phyloP scores from a whole-genome alignment of 75 land plant genomes.

The Pinus albicaulis region DNA sequence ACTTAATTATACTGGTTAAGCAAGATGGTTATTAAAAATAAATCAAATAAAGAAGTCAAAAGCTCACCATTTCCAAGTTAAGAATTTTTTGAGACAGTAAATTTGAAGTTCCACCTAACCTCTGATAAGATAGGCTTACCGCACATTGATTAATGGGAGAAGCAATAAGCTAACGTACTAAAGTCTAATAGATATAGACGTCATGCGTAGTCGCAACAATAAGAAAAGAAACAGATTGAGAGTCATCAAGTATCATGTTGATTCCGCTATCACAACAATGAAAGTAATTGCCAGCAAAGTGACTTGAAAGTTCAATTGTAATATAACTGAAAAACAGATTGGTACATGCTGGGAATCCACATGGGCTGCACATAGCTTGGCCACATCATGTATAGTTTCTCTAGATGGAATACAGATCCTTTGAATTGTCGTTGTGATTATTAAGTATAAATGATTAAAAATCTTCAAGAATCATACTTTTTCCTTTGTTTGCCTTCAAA shows the following conservation, averaged over 20 bases:
- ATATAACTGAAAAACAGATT: neutral
- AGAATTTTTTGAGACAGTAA: neutral
- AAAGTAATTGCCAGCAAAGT: neutral
- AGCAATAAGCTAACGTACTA: neutral
- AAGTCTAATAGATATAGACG: too few relatives aligned
- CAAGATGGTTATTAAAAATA: neutral
- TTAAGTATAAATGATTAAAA: too few relatives aligned
- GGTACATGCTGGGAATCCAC: too few relatives aligned
- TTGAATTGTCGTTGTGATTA: too few relatives aligned
- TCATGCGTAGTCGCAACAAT: too few relatives aligned
- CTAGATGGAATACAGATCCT: too few relatives aligned
- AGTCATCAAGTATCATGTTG: neutral
- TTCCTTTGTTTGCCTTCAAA: too few relatives aligned
- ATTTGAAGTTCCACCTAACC: neutral
- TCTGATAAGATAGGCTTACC: neutral
- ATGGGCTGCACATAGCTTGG: too few relatives aligned
- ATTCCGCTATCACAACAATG: neutral
- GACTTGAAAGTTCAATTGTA: neutral
- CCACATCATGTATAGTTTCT: too few relatives aligned
- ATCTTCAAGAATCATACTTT: too few relatives aligned
- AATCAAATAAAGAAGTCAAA: neutral
- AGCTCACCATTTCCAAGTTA: neutral
- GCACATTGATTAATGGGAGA: neutral
- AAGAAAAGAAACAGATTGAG: neutral
- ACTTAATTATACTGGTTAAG: neutral